Evolutionary conservation across 2,329 filamentous ascomycete genomes (phyloP), one percentile per base, ranked within the genome.

Genomic region (Alternaria postmessia): DNA sequence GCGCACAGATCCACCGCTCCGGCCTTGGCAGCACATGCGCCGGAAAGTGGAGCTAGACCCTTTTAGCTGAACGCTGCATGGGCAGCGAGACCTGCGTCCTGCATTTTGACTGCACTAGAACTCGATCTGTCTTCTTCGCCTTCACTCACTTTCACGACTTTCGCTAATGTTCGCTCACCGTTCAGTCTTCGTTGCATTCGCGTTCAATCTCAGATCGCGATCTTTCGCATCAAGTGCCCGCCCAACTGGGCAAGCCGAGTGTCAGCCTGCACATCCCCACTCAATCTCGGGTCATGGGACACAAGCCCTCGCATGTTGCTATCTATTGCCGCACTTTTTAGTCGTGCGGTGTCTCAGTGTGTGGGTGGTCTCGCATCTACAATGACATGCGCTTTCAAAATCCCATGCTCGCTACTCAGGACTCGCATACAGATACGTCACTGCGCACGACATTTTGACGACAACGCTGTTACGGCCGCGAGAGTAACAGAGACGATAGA

Each of bases 21-120:
- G 56, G 42, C 58, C 62, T 64, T 64, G 62, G 62, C 59, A 51
- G 14, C 12, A 42, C 20, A 42, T 39, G 47, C 30, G 44, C 51
- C 14, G 43, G 47, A 51, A 44, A 28, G 59, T 54, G 36, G 39
- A n/a, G 51, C 51, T 22, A 59, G 46, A 49, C 57, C 44, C 44
- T 44, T 47, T 34, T 18, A 16, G 38, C 44, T 22, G 30, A 55
- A 42, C 24, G 46, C n/a, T 30, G 28, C 55, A 34, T 44, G 44
- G 39, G 32, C 36, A 32, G n/a, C 43, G 34, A 55, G 32, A 39
- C 42, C 18, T 55, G 18, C 32, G 16, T 38, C 24, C 22, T 47
- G 14, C 32, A 20, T 34, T 30, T 5, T 7, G 26, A 34, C n/a
- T 49, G 30, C 52, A 24, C 54, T 42, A 11, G 16, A 48, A 22